Base-by-base conservation (phyloP, 108 stramenopile genomes). In the Asterionellopsis glacialis region DNA sequence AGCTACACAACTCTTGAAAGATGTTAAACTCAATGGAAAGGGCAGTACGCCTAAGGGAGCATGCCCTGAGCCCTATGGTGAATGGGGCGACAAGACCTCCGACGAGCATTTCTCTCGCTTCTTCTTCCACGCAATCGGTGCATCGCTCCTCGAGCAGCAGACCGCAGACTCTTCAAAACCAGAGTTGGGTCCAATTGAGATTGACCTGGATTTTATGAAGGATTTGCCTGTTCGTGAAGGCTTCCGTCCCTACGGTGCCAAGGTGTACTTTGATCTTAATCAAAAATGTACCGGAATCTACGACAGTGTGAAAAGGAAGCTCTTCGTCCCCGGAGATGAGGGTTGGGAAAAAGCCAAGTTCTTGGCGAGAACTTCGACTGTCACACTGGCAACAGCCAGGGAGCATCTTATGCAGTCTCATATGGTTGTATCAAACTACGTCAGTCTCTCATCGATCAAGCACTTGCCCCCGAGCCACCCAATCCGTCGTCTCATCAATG, bases 331-430 rank as follows among this genome's bases (percentile, higher is more conserved):
- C 0, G 53, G 53, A 11, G 63, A 64, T 6, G 40, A 41, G 3
- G 53, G 43, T 23, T 64, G 63, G 63, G 53, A 50, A 5, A 7
- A 22, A 19, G 63, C 53, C 6, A 64, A 64, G 41, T 28, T 39
- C 12, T 22, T 41, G 1, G 52, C 53, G 11, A 54, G 23, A 42
- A 11, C 11, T 9, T 43, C 51, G 11, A 23, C 63, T 5, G 2
- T 33, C 33, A 33, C 33, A 5, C 7, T 33, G 7, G 5, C 7
- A 2, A 33, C 33, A 33, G 33, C 33, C 2, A 2, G 33, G 2
- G 33, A 33, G 7, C 33, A 33, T 7, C 7, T 33, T 2, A 7
- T 33, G 7, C 7, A 7, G 33, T 33, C 33, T 5, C 33, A 33
- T 7, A 5, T 33, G 33, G 7, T 7, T 7, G 33, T 33, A 7